These are phyloP conservation scores for Punica granatum DNA, from an alignment of 345 rosid species.

Conservation along the genomic window DNA sequence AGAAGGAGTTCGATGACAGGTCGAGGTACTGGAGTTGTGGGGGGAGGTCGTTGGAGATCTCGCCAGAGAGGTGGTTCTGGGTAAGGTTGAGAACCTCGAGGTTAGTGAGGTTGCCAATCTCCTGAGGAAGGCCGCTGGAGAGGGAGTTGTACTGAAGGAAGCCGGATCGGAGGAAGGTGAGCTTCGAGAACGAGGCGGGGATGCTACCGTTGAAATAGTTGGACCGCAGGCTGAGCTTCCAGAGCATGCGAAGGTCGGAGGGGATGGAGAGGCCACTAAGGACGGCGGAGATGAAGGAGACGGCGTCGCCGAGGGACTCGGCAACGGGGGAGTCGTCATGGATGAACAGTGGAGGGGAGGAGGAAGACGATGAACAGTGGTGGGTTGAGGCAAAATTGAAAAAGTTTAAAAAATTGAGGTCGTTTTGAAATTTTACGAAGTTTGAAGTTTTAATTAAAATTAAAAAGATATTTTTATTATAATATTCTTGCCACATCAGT, in stretches of 20 bases:
- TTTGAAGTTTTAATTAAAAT: too few species aligned
- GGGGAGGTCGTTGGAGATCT: slow-evolving; percentile 41
- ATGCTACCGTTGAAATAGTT: slow-evolving; percentile 71
- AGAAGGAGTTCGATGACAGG: slow-evolving; percentile 62
- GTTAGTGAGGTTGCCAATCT: slow-evolving; percentile 43
- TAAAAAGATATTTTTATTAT: too few species aligned
- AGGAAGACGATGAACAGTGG: too few species aligned
- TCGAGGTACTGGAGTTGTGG: slow-evolving; percentile 48
- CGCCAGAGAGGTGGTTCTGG: slow-evolving; percentile 64
- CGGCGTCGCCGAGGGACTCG: too few species aligned
- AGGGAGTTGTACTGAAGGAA: slow-evolving; percentile 83
- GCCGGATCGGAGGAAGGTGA: slow-evolving; percentile 58
- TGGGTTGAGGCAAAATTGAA: too few species aligned
- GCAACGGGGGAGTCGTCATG: too few species aligned
- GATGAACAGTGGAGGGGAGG: too few species aligned
- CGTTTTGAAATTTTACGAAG: too few species aligned
- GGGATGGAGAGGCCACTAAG: too few species aligned
- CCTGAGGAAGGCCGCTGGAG: slow-evolving; percentile 60
- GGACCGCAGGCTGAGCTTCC: slow-evolving; percentile 61
- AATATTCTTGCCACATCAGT: too few species aligned
- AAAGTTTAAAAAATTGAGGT: too few species aligned
- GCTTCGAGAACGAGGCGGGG: slow-evolving; percentile 60
- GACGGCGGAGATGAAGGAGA: too few species aligned
- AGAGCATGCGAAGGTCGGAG: slow-evolving; percentile 39
- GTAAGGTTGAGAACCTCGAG: slow-evolving; percentile 60